Percentiles rank a stretch among this genome's conserved stretches.
These are phyloP conservation scores for Entelexis paramagnoliae DNA, from an alignment of 1,139 yeast genomes.

Conservation along the genomic window DNA sequence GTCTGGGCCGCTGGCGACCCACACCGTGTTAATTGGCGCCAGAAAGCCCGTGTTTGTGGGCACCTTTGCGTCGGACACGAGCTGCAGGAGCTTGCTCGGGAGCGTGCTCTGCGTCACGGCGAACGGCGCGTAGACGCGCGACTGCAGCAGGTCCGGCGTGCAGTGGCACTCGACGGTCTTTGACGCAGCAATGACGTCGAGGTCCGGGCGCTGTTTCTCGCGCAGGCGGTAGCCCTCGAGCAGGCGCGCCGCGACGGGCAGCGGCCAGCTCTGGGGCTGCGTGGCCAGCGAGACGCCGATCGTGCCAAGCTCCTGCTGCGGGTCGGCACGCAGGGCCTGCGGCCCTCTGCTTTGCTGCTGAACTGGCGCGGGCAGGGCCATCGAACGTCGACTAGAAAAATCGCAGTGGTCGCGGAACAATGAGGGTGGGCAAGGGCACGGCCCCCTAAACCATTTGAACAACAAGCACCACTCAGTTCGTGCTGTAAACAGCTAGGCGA, in stretches of 20 bases:
- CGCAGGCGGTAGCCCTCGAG: constrained; percentile 31
- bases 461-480: no score
- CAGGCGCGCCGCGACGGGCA: constrained; percentile 31
- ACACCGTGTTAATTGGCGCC: constrained; percentile 69
- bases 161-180: constrained; percentile 21
- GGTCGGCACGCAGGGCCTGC: constrained; percentile 2
- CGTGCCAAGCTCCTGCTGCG: constrained; percentile 20
- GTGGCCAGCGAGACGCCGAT: constrained; percentile 21
- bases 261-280: constrained; percentile 25
- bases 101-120: constrained; percentile 13
- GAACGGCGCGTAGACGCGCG: constrained; percentile 20
- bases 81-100: constrained; percentile 14
- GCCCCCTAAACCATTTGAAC: no score
- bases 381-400: constrained; percentile 1
- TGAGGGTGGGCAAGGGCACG: neutral
- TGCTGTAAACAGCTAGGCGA: no score
- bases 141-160: constrained; percentile 18
- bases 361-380: constrained; percentile 23
- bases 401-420: neutral
- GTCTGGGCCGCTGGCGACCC: constrained; percentile 80
- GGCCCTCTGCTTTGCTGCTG: constrained; percentile 15
- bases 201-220: constrained; percentile 35
- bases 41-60: constrained; percentile 60
- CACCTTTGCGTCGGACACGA: neutral
- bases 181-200: constrained; percentile 27